These are phyloP conservation scores for Coemansia sp. DNA, from an alignment of 192 early-diverging fungal genomes.

Conservation along the genomic window DNA sequence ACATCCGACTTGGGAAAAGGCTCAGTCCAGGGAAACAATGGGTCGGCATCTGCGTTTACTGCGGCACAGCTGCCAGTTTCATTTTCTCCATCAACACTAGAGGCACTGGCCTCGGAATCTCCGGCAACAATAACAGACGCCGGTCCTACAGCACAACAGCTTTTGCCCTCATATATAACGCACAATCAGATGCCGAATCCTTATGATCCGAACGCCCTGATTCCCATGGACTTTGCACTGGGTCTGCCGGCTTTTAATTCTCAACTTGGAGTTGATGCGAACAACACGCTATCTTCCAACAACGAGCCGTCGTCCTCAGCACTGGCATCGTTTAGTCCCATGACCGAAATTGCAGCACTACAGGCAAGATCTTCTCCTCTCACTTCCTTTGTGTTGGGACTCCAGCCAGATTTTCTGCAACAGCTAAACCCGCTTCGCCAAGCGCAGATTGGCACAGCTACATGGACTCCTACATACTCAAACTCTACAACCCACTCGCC, in stretches of 20 bases:
- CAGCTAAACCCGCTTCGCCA: slow-evolving; percentile 29
- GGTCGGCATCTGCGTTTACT: not conserved
- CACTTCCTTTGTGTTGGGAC: slow-evolving; percentile 8
- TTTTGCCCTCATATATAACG: not conserved
- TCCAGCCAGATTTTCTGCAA: slow-evolving; percentile 36
- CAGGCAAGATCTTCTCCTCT: not conserved
- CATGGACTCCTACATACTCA: slow-evolving; percentile 3
- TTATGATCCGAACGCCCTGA: slow-evolving; percentile 17
- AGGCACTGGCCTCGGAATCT: not conserved
- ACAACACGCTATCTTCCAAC: not conserved
- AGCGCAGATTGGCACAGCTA: slow-evolving; percentile 1
- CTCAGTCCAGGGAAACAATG: not conserved
- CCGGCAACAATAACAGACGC: not conserved
- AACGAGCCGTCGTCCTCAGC: slow-evolving; percentile 4
- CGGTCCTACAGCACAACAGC: not conserved
- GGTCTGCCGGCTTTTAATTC: slow-evolving; percentile 29
- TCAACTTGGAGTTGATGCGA: slow-evolving; percentile 6
- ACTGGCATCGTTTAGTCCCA: slow-evolving; percentile 10
- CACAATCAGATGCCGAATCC: slow-evolving; percentile 7
- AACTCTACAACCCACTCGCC: slow-evolving; percentile 28
- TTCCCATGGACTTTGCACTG: slow-evolving; percentile 53
- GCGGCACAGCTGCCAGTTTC: slow-evolving; percentile 6
- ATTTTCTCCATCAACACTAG: slow-evolving; percentile 13
- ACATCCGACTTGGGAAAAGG: not conserved
- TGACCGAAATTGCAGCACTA: slow-evolving; percentile 6